These are phyloP conservation scores for Zoysia japonica DNA, from an alignment of 176 grass and related monocot species.

Conservation along the genomic window DNA sequence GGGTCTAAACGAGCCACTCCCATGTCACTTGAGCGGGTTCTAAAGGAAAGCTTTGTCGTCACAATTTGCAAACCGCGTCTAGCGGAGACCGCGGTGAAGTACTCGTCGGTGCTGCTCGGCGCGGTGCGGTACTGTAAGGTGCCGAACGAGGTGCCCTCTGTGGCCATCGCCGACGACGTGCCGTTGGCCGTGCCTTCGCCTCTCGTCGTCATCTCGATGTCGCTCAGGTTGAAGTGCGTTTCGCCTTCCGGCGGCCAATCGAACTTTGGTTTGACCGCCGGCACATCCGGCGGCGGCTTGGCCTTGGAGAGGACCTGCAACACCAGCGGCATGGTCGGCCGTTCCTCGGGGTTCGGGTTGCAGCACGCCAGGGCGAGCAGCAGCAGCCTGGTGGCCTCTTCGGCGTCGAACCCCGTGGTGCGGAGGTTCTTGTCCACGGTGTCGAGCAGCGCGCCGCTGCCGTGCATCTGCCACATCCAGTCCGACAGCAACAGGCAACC, in stretches of 20 bases:
- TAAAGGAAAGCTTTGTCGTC: too few species aligned
- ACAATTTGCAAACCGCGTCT: too few species aligned
- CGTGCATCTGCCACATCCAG: slow-evolving; percentile 61
- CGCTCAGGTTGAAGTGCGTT: slow-evolving; percentile 15
- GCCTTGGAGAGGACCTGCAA: slow-evolving; percentile 52
- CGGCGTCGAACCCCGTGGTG: slow-evolving; percentile 27
- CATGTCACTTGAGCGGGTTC: too few species aligned
- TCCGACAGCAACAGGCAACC: slow-evolving; percentile 41
- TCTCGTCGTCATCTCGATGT: slow-evolving; percentile 29
- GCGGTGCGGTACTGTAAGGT: slow-evolving; percentile 4
- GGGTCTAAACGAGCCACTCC: too few species aligned
- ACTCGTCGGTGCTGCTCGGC: slow-evolving; percentile 11
- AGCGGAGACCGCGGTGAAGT: slow-evolving; percentile 31
- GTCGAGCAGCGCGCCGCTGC: slow-evolving; percentile 43
- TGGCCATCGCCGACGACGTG: neutral
- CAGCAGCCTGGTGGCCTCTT: slow-evolving; percentile 43
- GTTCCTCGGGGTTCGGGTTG: slow-evolving; percentile 41
- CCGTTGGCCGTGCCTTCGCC: neutral
- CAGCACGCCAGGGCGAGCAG: slow-evolving; percentile 62
- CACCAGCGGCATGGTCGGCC: slow-evolving; percentile 47
- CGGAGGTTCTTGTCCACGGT: slow-evolving; percentile 45
- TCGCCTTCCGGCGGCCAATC: slow-evolving; percentile 52
- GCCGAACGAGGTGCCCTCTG: slow-evolving; percentile 2
- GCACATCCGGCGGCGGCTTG: slow-evolving; percentile 45
- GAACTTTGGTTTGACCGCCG: slow-evolving; percentile 37